Evolutionary conservation across 148 eudicot species (phyloP), one percentile per base, ranked within the genome.

Genomic region (Salicornia ramosissima): DNA sequence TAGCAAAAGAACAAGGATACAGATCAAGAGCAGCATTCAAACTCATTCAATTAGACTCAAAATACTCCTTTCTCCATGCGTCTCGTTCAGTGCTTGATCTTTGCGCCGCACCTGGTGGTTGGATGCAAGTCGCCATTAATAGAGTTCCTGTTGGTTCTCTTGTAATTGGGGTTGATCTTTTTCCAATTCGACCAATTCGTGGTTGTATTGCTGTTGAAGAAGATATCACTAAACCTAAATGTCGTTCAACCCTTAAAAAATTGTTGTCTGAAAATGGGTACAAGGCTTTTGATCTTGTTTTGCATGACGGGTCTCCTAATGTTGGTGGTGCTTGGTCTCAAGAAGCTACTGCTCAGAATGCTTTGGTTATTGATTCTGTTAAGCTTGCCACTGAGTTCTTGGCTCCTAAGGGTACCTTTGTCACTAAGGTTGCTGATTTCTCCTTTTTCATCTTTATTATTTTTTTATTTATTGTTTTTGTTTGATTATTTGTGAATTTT

Each of bases 321-420:
- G 87, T 93, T 24, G 98, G 98, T 31, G 98, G 98, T 36, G 96
- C 96, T 28, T 93, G 98, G 98, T 86, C 95, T 6, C 88, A 87
- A 74, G 98, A 93, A 57, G 96, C 96, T 22, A 90, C 94, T 22
- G 80, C 83, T 65, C 98, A 93, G 87, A 93, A 88, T 72, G 77
- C 98, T 10, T 69, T 93, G 73, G 98, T 93, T 72, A 87, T 93
- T 52, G 96, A 93, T 65, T 93, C 98, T 9, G 74, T 93, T 71
- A 90, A 84, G 77, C 84, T 93, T 4, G 98, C 98, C 42, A 79
- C 96, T 2, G 89, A 93, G 63, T 80, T 93, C 28, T 74, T 93
- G 60, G 86, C 98, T 25, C 95, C 96, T 0, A 90, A 88, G 78
- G 98, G 98, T 0, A 82, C 83, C 31, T 93, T 93, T 70, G 79